phyloP scores from a whole-genome alignment of 176 grass and related monocot genomes.

The Rhynchospora pubera region DNA sequence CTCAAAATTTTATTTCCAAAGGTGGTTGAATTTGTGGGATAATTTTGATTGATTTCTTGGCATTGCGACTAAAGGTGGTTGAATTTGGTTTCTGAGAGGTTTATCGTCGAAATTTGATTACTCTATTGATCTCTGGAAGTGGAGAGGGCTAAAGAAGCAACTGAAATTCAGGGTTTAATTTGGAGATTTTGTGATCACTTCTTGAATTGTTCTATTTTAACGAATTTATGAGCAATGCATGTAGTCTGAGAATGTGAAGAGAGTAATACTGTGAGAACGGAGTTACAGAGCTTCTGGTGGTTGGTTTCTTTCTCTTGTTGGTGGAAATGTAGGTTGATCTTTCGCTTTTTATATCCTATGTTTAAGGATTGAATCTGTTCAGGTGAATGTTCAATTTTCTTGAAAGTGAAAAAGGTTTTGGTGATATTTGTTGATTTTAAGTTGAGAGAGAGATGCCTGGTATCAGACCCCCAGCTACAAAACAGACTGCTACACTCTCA shows the following conservation, averaged over 20 bases:
- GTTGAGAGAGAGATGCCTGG: constrained; percentile 62
- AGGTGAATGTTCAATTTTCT: neutral
- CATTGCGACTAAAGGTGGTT: neutral
- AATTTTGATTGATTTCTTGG: neutral
- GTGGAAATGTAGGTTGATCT: constrained; percentile 21
- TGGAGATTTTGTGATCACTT: neutral
- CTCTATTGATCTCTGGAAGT: neutral
- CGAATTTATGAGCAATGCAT: neutral
- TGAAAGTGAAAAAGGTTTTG: neutral
- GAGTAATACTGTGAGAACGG: neutral
- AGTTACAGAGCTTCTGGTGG: neutral
- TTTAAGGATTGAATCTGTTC: constrained; percentile 11
- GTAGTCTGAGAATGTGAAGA: neutral
- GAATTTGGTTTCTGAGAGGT: neutral
- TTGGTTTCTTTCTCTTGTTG: constrained; percentile 9
- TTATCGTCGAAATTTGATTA: neutral
- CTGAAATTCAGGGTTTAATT: neutral
- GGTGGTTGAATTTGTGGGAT: neutral
- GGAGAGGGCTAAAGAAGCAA: neutral
- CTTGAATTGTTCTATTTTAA: neutral
- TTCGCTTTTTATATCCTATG: neutral
- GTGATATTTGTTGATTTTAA: neutral
- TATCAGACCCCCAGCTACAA: constrained; percentile 79
- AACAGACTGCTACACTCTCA: constrained; percentile 83
- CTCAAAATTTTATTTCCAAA: no score